These are phyloP conservation scores for Aspergillus persii DNA, from an alignment of 2,329 filamentous ascomycete species.

Conservation along the genomic window DNA sequence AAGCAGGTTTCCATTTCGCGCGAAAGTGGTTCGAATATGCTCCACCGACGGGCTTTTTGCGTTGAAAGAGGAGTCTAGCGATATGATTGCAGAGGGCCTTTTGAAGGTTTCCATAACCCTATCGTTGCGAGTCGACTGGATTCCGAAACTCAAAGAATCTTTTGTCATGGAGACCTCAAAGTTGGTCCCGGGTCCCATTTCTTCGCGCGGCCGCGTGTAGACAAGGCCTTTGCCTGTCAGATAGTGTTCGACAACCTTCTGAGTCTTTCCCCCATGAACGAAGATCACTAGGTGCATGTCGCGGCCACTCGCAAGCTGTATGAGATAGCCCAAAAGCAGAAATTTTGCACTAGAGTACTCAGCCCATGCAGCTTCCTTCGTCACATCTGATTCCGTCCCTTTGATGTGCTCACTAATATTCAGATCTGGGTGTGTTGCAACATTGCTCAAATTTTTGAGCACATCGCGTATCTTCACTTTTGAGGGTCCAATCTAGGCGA, in stretches of 20 bases:
- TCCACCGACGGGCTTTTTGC: conserved; percentile 38
- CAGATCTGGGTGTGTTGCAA: conserved; percentile 45
- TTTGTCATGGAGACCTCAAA: conserved; percentile 38
- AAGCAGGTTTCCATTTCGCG: conserved; percentile 34
- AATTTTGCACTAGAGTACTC: conserved; percentile 50
- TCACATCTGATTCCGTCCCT: conserved; percentile 30
- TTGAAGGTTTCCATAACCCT: conserved; percentile 32
- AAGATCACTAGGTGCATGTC: conserved; percentile 43
- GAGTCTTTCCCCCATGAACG: conserved; percentile 34
- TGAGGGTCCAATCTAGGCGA: conserved; percentile 12
- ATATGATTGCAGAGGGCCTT: conserved; percentile 41
- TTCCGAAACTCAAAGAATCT: conserved; percentile 36
- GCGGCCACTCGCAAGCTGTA: conserved; percentile 33
- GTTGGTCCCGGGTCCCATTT: conserved; percentile 31
- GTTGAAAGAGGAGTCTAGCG: conserved; percentile 44
- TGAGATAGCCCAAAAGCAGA: conserved; percentile 42
- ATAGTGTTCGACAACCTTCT: conserved; percentile 43
- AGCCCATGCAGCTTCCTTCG: conserved; percentile 44
- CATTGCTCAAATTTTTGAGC: conserved; percentile 40
- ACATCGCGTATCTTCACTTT: conserved; percentile 34
- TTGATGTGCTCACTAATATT: conserved; percentile 41
- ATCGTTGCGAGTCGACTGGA: conserved; percentile 31
- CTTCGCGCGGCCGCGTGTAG: conserved; percentile 28
- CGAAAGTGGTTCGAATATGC: conserved; percentile 38
- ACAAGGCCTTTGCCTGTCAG: conserved; percentile 41